These are phyloP conservation scores for Penicillium waksmanii DNA, from an alignment of 495 filamentous ascomycete species.

Conservation along the genomic window DNA sequence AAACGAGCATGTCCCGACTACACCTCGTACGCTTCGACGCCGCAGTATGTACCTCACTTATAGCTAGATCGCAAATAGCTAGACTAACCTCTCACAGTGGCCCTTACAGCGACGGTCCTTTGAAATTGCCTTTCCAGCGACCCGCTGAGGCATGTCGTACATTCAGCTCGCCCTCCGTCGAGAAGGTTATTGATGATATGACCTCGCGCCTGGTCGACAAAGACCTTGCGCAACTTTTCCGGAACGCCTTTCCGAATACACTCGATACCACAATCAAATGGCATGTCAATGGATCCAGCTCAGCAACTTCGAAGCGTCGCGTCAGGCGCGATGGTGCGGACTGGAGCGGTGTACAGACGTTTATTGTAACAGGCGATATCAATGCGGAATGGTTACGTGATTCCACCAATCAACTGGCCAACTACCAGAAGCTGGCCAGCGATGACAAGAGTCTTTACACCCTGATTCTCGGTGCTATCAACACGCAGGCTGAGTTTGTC, in stretches of 20 bases:
- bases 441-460: conserved; percentile 74
- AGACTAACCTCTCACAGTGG: conserved; percentile 47
- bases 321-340: conserved; percentile 55
- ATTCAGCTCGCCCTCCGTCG: conserved; percentile 82
- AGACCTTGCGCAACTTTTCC: conserved; percentile 90
- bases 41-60: conserved; percentile 43
- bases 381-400: conserved; percentile 97
- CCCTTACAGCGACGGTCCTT: conserved; percentile 77
- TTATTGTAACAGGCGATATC: conserved; percentile 99
- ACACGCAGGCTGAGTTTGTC: conserved; percentile 93
- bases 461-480: conserved; percentile 92
- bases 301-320: conserved; percentile 37
- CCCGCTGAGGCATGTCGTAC: conserved; percentile 81
- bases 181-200: conserved; percentile 83
- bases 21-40: conserved; percentile 46
- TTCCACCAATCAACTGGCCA: conserved; percentile 91
- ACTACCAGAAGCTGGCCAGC: conserved; percentile 83
- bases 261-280: conserved; percentile 88
- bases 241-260: conserved; percentile 97
- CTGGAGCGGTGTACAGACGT: conserved; percentile 86
- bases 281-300: conserved; percentile 59
- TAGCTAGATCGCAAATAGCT: neutral
- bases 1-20: conserved; percentile 57
- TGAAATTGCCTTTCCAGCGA: conserved; percentile 87
- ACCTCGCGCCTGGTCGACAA: conserved; percentile 78